phyloP scores from a whole-genome alignment of 768 basidiomycete species.

The Boletus rex-veris region DNA sequence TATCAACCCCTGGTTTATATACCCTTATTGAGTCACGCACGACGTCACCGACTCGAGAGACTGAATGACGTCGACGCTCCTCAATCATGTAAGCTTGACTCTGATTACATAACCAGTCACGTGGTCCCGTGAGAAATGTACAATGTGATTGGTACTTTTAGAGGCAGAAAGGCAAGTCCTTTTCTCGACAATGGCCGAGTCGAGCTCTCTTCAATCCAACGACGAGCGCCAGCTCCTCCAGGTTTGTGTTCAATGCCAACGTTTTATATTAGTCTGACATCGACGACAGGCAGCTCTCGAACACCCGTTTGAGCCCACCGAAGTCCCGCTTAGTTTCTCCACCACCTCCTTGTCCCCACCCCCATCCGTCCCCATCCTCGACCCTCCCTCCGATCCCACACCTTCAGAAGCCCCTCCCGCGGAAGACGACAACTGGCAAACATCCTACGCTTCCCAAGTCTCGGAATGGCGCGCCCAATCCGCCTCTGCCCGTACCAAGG shows the following conservation, averaged over 20 bases:
- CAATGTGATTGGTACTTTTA: no score
- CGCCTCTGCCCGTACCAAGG: constrained; percentile 68
- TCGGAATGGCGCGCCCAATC: constrained; percentile 69
- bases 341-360: neutral
- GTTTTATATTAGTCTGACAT: neutral
- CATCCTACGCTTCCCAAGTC: constrained; percentile 65
- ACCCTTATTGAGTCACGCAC: constrained; percentile 12
- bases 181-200: constrained; percentile 24
- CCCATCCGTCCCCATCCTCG: neutral
- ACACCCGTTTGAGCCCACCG: constrained; percentile 25
- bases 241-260: neutral
- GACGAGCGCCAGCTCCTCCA: constrained; percentile 25
- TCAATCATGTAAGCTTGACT: neutral
- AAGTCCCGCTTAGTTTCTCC: constrained; percentile 16
- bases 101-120: neutral
- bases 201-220: constrained; percentile 18
- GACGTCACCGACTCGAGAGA: constrained; percentile 11
- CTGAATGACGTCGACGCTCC: constrained; percentile 18
- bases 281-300: constrained; percentile 22
- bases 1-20: constrained; percentile 11
- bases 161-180: neutral
- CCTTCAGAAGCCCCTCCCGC: neutral
- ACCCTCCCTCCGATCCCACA: neutral
- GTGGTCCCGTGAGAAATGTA: neutral
- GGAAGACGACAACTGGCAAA: constrained; percentile 55